A percentile compares a stretch with the other conserved stretches of the same genome.
Conservation (phyloP, 306 rosid species). For the Cicer bijugum region DNA sequence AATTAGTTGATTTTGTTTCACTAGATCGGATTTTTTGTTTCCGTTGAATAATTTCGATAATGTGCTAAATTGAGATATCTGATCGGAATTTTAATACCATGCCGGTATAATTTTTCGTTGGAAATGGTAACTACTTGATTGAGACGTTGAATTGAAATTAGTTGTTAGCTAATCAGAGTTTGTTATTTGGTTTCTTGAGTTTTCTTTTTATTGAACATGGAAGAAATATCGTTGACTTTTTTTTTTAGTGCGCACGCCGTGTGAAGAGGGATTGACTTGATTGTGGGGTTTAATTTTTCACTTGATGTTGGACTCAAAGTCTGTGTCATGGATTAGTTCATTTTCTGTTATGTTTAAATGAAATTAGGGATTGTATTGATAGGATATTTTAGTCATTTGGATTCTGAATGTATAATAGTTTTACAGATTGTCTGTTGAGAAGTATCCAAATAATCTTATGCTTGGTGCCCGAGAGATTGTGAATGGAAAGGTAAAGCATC, state of each 20-base stretch:
- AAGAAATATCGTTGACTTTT: constrained; percentile 14
- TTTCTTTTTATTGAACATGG: neutral
- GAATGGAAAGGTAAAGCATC: constrained; percentile 64
- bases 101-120: neutral
- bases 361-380: neutral
- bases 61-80: neutral
- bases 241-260: neutral
- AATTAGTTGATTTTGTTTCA: neutral
- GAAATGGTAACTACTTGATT: neutral
- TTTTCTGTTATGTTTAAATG: neutral
- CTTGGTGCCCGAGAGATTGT: constrained; percentile 75
- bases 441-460: constrained; percentile 69
- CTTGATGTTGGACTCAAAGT: constrained; percentile 16
- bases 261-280: constrained; percentile 9
- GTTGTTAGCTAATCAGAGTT: neutral
- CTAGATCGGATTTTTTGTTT: constrained; percentile 8
- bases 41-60: neutral
- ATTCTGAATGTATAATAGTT: constrained; percentile 27
- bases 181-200: neutral
- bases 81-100: constrained; percentile 26
- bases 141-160: neutral
- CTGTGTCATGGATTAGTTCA: neutral
- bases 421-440: constrained; percentile 83
- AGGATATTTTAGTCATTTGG: constrained; percentile 2
- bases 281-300: constrained; percentile 23